Evolutionary conservation across 306 rosid species (phyloP), one percentile per base, ranked within the genome.

Genomic region (Quercus dentata): DNA sequence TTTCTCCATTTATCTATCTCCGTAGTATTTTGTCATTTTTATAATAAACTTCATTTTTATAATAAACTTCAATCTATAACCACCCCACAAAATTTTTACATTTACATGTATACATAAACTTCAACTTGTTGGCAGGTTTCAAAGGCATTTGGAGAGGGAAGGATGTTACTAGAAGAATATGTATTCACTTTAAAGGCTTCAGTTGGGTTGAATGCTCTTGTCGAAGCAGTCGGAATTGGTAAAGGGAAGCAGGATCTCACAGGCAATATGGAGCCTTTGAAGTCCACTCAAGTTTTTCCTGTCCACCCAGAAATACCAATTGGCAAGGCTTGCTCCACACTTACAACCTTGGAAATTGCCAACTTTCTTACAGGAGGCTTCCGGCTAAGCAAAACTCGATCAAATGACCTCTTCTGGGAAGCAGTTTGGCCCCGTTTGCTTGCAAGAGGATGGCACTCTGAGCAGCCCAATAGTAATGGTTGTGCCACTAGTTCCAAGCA

Each of bases 391-490:
- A 95, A 95, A 88, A 92, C 97, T 17, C 91, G 97, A 57, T 87
- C 99, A 18, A 89, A 85, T 49, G 97, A 95, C 76, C 95, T 95
- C 61, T 95, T 95, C 68, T 95, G 99, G 99, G 98, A 92, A 85
- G 97, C 99, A 31, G 95, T 95, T 81, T 95, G 99, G 99, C 99
- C 99, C 21, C 98, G 98, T 61, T 86, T 95, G 81, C 92, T 95
- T 54, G 98, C 94, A 12, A 90, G 94, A 87, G 99, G 99, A 25
- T 95, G 99, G 99, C 98, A 91, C 74, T 95, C 98, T 38, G 99
- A 92, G 91, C 96, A 95, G 86, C 97, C 97, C 57, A 81, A 84
- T 63, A 69, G 72, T 85, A 73, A 82, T 75, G 82, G 83, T 46
- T 92, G 72, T 78, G 85, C 88, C 57, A 41, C 70, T 70, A 78